Evolutionary conservation across 176 grass and related monocot species (phyloP), one percentile per base, ranked within the genome.

Genomic region (Neostapfia colusana): DNA sequence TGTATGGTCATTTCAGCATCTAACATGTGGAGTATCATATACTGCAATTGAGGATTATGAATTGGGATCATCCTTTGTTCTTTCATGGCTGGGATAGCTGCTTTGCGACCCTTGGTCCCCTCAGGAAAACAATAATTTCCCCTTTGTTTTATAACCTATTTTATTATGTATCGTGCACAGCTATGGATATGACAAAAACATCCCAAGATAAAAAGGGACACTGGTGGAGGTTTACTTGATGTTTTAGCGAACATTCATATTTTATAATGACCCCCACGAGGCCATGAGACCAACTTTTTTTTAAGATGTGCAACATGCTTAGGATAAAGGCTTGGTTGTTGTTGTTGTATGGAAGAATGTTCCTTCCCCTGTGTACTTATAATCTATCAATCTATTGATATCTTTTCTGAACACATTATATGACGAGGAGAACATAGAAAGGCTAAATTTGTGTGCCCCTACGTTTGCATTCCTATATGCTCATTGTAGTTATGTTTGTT

Each of bases 101-200:
- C 0, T 41, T 17, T 48, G 65, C 27, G 10, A 79, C 59, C 45
- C 48, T 26, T 48, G 31, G 50, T 49, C 60, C 7, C 50, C 16
- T 31, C 17, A 31, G 25, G 17, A 5, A 48, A 58, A 79, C 70
- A 31, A 31, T 25, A 35, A 18, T 27, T 78, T 41, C 2, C 26
- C 35, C 12, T 53, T 37, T 40, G 15, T 18, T 61, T 68, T 31
- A 41, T 55, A 37, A 71, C 34, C 0, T 34, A 17, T 10, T 57
- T 82, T 57, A 46, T 42, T 77, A 55, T 83, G 75, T 66, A 44
- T 26, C 54, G 21, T 24, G 11, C 54, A 65, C 55, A 23, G 25
- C 12, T 48, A 28, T 50, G 53, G 16, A 41, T 21, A 76, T 49
- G 46, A 24, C 21, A 51, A 56, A 73, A 58, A 57, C 21, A 2